Base-by-base conservation (phyloP, 306 rosid species). In the Pterocarpus santalinus region DNA sequence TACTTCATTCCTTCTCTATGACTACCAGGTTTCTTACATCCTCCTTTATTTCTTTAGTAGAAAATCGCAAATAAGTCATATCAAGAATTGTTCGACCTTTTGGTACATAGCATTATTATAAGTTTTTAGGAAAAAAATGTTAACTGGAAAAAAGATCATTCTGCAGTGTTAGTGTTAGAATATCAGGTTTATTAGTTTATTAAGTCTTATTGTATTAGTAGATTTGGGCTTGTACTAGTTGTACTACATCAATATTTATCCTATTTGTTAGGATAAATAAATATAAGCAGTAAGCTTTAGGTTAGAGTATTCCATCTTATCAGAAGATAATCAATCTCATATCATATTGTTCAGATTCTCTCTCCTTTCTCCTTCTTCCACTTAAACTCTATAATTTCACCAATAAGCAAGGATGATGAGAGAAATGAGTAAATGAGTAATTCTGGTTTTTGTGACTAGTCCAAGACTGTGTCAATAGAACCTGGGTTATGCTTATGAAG, bases 121-220 rank as follows among this genome's bases (percentile, higher is more conserved):
- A 51, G 30, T 8, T 67, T 60, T 33, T 2, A 30, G 47, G 32
- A 65, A 46, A 44, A 65, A 67, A 55, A 46, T 33, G 35, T 16
- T 17, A 43, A 30, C 53, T 63, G 44, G 17, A 57, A 75, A 47
- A 44, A 46, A 36, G n/a, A 65, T 67, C 72, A 44, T 8, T 58
- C 55, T 67, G 80, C 76, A 14, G 85, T 17, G 3, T 7, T 22
- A 17, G 56, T 57, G 17, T 56, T 36, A 73, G 35, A 56, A 17
- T 73, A 41, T 56, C 15, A 38, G 66, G 66, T 51, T 56, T 43
- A 1, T 22, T 22, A 22, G 28, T 22, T 22, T 22, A 41, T 73
- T 35, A 22, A 62, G n/a, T 73, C 33, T 17, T 36, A 17, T 72
- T 11, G 35, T 55, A 30, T 56, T 55, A 32, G 66, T 55, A 5